These are phyloP conservation scores for Ceratobasidium sp. DNA, from an alignment of 1,284 basidiomycete species.

Conservation along the genomic window DNA sequence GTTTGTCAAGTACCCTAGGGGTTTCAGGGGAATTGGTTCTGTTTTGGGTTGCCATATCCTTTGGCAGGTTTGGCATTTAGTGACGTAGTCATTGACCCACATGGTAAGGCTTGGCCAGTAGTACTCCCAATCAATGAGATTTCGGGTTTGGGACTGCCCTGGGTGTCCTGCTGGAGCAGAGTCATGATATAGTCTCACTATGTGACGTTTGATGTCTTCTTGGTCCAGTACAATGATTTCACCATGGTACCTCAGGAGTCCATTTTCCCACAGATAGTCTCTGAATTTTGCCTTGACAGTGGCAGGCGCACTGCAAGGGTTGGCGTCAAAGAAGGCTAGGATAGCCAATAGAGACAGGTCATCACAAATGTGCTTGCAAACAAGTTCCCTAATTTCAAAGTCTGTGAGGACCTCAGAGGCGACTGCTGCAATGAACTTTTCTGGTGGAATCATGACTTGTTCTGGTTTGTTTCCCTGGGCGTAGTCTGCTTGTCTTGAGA, in stretches of 20 bases:
- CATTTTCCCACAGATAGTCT: background rate
- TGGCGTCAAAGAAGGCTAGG: too few species aligned
- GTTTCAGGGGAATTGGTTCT: background rate
- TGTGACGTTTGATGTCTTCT: background rate
- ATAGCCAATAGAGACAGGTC: too few species aligned
- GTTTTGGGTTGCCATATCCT: background rate
- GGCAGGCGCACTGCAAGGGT: background rate
- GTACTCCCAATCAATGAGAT: background rate
- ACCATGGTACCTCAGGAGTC: background rate
- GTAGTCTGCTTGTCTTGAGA: background rate
- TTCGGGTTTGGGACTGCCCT: constrained; percentile 48
- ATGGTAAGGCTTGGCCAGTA: constrained; percentile 18
- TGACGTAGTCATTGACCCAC: background rate
- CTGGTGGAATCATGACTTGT: too few species aligned
- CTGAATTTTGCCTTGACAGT: background rate
- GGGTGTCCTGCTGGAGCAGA: constrained; percentile 46
- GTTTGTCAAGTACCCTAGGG: background rate
- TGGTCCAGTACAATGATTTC: background rate
- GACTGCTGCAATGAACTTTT: too few species aligned
- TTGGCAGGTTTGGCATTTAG: constrained; percentile 45
- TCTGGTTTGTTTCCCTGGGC: too few species aligned
- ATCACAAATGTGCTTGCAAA: too few species aligned
- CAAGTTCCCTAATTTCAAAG: too few species aligned
- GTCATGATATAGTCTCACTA: background rate
- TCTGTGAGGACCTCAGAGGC: too few species aligned